Base-by-base conservation (phyloP, 495 filamentous ascomycete species). In the Darksidea phi region DNA sequence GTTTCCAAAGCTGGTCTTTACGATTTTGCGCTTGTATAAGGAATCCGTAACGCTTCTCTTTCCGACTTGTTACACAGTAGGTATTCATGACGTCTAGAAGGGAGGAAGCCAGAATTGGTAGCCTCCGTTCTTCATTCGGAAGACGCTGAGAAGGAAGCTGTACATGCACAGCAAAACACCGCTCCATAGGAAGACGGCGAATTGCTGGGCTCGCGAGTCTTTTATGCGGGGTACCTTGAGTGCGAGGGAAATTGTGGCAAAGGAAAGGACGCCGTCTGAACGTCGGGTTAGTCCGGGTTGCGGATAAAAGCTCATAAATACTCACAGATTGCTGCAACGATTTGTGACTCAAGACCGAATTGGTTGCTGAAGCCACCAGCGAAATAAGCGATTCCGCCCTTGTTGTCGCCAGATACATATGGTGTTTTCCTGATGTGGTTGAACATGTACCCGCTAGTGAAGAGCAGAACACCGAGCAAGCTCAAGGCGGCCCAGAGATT, bases 361-460 rank as follows among this genome's bases (percentile, higher is more conserved):
- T 99, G 94, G 70, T 87, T 97, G 69, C 91, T 90, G 71, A 97
- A 99, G 0, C 94, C 94, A 46, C 83, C 83, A 2, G 95, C 94
- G 73, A 97, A 93, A 73, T 97, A 99, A 70, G 77, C 88, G 41
- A 97, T 82, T 1, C 91, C 91, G 7, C 95, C 95, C 46, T 80
- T 82, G 5, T 89, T 90, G 74, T 97, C 87, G 20, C 86, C 89
- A 36, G 85, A 84, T 47, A 97, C 90, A 70, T 99, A 99, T n/a
- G 94, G 93, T 0, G 94, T 91, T 70, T 91, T 91, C 55, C 94
- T 82, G 71, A 99, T 99, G 67, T 97, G 94, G 75, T 97, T 97
- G 81, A 92, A 99, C 94, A 99, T 98, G 72, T 97, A 91, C 13
- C 95, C 94, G 64, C 86, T 91, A 34, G 89, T 97, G 77, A 99